Base-by-base conservation (phyloP, 2,329 filamentous ascomycete genomes). In the Colletotrichum truncatum region DNA sequence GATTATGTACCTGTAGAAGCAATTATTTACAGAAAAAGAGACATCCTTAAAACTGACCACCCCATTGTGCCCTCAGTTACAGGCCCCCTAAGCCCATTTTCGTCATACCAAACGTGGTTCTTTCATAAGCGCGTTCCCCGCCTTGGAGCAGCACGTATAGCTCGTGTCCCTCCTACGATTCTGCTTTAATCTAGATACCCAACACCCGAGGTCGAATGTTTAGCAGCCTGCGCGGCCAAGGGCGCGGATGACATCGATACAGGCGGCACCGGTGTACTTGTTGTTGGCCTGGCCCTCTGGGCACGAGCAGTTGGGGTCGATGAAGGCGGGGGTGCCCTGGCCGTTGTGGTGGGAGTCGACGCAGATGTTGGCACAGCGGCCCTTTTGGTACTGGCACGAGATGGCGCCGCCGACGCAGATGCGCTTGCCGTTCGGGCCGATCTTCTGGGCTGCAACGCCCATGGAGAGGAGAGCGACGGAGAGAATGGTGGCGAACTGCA, bases 351-450 rank as follows among this genome's bases (percentile, higher is more conserved):
- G 11, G 16, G 46, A 52, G 46, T 60, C 56, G 36, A 14, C 26
- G 46, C 56, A 60, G 21, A 60, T 34, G 56, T 60, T 60, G 56
- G 56, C 45, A 46, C 56, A 60, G 18, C 56, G 56, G 36, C 56
- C 56, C 46, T 60, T 60, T 16, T 60, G 8, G 28, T 60, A 60
- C 36, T 60, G 26, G 46, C 56, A 60, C 21, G 56, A 60, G 46
- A 60, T 60, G 25, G 56, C 56, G 25, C 56, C 56, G 18, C 56
- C 56, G 18, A 36, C 45, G 36, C 56, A 60, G 56, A 60, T 43
- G 8, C 56, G 56, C 36, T 53, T 36, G 36, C 56, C 56, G 28
- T 60, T 60, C 6, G 56, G 46, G 26, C 56, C 56, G 10, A 3
- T 14, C 56, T 60, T 60, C 36, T 53, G 56, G 18, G 56, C 56